These are phyloP conservation scores for Erythrophleum ivorense DNA, from an alignment of 331 rosid species.

Conservation along the genomic window DNA sequence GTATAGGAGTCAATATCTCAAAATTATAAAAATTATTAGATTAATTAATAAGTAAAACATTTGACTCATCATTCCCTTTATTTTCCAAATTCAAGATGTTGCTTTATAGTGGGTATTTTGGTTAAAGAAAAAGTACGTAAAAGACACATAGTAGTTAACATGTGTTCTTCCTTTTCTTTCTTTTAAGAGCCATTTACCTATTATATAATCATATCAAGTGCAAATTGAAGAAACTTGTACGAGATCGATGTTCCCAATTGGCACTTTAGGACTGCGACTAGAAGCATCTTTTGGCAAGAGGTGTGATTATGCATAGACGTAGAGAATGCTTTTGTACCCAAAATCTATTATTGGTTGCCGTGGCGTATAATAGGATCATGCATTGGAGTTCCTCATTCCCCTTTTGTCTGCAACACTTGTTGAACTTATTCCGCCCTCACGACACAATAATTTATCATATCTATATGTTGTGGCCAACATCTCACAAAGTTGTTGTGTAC, in stretches of 20 bases:
- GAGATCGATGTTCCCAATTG: slow-evolving; percentile 42
- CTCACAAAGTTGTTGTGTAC: slow-evolving; percentile 47
- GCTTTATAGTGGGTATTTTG: neutral
- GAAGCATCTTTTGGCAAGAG: slow-evolving; percentile 35
- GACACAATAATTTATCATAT: slow-evolving; percentile 20
- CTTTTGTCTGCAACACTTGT: slow-evolving; percentile 2
- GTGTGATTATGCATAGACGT: slow-evolving; percentile 21
- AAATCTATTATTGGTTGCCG: slow-evolving; percentile 25
- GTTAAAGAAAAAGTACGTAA: too few species aligned
- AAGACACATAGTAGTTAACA: neutral
- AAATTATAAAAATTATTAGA: neutral
- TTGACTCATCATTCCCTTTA: neutral
- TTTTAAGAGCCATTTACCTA: neutral
- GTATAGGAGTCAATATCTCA: neutral
- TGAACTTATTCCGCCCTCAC: slow-evolving; percentile 28
- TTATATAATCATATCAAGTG: neutral
- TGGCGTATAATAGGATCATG: slow-evolving; percentile 35
- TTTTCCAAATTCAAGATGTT: neutral
- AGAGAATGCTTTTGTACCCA: slow-evolving; percentile 36
- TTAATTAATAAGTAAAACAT: neutral
- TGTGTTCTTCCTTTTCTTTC: slow-evolving; percentile 26
- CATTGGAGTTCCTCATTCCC: slow-evolving; percentile 33
- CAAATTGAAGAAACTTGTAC: slow-evolving; percentile 32
- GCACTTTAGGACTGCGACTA: slow-evolving; percentile 28
- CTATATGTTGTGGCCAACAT: slow-evolving; percentile 31